Conservation (phyloP, 371 early-diverging fungal genomes). For the Actinomucor elegans region DNA sequence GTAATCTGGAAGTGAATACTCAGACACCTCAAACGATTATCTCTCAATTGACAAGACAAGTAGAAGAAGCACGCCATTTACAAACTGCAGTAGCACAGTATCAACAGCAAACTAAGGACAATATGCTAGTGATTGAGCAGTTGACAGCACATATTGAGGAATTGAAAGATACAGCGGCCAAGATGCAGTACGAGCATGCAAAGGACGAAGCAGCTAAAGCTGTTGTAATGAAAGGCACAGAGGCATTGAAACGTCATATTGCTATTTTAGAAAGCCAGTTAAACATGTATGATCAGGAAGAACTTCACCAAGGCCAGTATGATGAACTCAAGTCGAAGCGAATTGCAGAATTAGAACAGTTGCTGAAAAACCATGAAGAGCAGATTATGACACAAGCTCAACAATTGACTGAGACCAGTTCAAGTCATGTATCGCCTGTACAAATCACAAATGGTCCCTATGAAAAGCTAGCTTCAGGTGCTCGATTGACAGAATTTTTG, state of each 20-base stretch:
- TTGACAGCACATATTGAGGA: slow-evolving; percentile 15
- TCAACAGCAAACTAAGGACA: slow-evolving; percentile 7
- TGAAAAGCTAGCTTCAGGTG: slow-evolving; percentile 3
- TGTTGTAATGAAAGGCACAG: slow-evolving; percentile 29
- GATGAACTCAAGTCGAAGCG: slow-evolving; percentile 59
- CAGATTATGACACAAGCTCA: background rate
- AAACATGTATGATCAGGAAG: slow-evolving; percentile 66
- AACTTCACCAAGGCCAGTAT: slow-evolving; percentile 38
- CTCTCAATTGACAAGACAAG: slow-evolving; percentile 17
- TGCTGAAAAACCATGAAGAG: slow-evolving; percentile 16
- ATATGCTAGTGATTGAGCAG: slow-evolving; percentile 9
- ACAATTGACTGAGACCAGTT: background rate
- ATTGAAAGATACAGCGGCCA: slow-evolving; percentile 8
- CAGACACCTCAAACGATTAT: slow-evolving; percentile 29
- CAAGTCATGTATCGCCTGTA: background rate
- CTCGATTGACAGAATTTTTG: background rate
- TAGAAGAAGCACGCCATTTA: slow-evolving; percentile 17
- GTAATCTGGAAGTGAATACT: slow-evolving; percentile 26
- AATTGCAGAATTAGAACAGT: slow-evolving; percentile 24
- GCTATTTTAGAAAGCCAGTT: slow-evolving; percentile 56
- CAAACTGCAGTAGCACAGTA: slow-evolving; percentile 17
- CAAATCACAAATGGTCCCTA: slow-evolving; percentile 7
- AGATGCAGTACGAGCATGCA: slow-evolving; percentile 10
- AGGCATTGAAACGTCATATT: slow-evolving; percentile 40
- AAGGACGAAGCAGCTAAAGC: slow-evolving; percentile 7